Base-by-base conservation (phyloP, 2,329 filamentous ascomycete genomes). In the Fusarium phyllophilum region DNA sequence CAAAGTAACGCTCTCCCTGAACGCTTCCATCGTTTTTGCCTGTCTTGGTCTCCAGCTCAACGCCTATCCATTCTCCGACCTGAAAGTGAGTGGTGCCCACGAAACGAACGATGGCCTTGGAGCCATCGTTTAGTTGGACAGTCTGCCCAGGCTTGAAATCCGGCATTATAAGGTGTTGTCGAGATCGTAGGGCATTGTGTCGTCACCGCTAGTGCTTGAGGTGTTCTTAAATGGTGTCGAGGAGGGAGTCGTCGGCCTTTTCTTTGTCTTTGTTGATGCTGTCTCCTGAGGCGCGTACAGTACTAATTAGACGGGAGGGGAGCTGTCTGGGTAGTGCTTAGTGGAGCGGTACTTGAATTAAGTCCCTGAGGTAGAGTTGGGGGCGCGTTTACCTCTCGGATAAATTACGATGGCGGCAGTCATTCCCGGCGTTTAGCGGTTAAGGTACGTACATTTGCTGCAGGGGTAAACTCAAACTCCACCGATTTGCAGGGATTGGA, bases 21-120 rank as follows among this genome's bases (percentile, higher is more conserved):
- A 98, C 94, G 62, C 93, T 92, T 74, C 96, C 96, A 87, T 98
- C 94, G 78, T 98, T 98, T 86, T 98, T 98, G 38, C 96, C 96
- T 26, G 89, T 90, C 60, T 91, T 86, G 52, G 94, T 92, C 59
- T 94, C 91, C 64, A 98, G 89, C 85, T 97, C 95, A 68, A 98
- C 89, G 73, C 96, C 96, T 67, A 98, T 87, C 94, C 95, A 98
- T 70, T 93, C 91, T 72, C 95, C 96, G 11, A 88, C 85, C 66
- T 94, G 91, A 83, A 98, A 97, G 77, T 89, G 86, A 42, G 96
- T 94, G 62, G 88, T 85, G 78, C 96, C 96, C 69, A 94, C 86
- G 83, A 94, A 99, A 78, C 94, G 94, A 74, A 99, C 89, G 68
- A 89, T 89, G 76, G 90, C 96, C 77, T 89, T 89, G 77, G 93